These are phyloP conservation scores for Megacollybia marginata DNA, from an alignment of 768 basidiomycete species.

Conservation along the genomic window DNA sequence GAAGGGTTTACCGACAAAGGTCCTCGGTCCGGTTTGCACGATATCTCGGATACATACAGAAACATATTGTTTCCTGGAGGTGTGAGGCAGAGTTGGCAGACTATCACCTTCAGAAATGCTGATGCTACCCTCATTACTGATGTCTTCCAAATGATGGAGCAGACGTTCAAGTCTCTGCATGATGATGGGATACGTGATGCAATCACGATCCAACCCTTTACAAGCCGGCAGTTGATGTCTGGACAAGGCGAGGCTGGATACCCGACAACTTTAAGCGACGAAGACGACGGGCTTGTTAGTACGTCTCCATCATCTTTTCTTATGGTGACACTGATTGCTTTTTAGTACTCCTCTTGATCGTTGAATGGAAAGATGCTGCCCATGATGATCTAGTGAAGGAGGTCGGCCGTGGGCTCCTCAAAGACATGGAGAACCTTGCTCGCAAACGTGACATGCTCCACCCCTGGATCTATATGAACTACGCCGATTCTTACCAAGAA, in stretches of 20 bases:
- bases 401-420: neutral
- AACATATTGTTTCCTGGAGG: too few species aligned
- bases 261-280: neutral
- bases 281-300: neutral
- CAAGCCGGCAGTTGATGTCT: too few species aligned
- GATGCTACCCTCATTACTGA: too few species aligned
- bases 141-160: too few species aligned
- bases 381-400: slow-evolving; percentile 5
- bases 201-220: too few species aligned
- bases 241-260: neutral
- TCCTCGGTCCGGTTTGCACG: too few species aligned
- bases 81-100: too few species aligned
- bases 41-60: too few species aligned
- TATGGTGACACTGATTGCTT: neutral
- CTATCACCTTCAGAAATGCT: too few species aligned
- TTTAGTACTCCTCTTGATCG: slow-evolving; percentile 6
- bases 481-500: slow-evolving; percentile 6
- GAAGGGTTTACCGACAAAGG: too few species aligned
- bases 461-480: slow-evolving; percentile 11
- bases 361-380: neutral
- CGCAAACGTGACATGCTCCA: slow-evolving; percentile 5
- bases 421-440: slow-evolving; percentile 2
- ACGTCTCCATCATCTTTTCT: neutral
- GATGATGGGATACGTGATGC: too few species aligned
- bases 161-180: too few species aligned